Evolutionary conservation across 2,329 filamentous ascomycete genomes (phyloP), one percentile per base, ranked within the genome.

Genomic region (Aschersonia sp.): DNA sequence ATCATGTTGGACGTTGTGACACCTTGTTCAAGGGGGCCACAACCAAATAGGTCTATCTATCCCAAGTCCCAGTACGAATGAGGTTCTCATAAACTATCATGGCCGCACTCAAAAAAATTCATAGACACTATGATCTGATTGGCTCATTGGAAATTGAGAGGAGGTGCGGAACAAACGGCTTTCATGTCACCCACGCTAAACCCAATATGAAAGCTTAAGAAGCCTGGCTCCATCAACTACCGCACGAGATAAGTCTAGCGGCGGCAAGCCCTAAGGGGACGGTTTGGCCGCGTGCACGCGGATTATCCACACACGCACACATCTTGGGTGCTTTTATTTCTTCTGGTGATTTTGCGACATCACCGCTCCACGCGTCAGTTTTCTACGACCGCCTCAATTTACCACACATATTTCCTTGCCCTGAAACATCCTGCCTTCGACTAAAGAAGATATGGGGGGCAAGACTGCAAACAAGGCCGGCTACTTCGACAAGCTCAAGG

Each of bases 401-500:
- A 38, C 35, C 35, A 38, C 12, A 38, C 35, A 38, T 12, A 7
- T 12, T 38, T 10, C 40, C 40, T 74, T 76, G 81, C 84, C 89
- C 89, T 95, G 89, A 95, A 95, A 95, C 71, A 94, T 86, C 89
- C 89, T 94, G 80, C 85, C 87, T 92, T 92, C 87, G 88, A 58
- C 38, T 58, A 12, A 42, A 77, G 87, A 88, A 94, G 85, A 88
- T 80, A 95, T 95, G 89, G 89, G 89, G 89, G 89, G 87, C 89
- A 96, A 87, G 78, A 78, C 85, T 65, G 79, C 77, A 66, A 89
- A 84, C 82, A 98, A 97, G 82, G 80, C 87, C 71, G 85, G 70
- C 64, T 95, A 98, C 83, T 98, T 98, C 80, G 91, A 96, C 73
- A 97, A 97, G 89, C 89, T 98, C 71, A 94, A 96, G 84, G 72